phyloP scores from a whole-genome alignment of 108 stramenopile genomes.

The Pseudonitzschia delicatissima region DNA sequence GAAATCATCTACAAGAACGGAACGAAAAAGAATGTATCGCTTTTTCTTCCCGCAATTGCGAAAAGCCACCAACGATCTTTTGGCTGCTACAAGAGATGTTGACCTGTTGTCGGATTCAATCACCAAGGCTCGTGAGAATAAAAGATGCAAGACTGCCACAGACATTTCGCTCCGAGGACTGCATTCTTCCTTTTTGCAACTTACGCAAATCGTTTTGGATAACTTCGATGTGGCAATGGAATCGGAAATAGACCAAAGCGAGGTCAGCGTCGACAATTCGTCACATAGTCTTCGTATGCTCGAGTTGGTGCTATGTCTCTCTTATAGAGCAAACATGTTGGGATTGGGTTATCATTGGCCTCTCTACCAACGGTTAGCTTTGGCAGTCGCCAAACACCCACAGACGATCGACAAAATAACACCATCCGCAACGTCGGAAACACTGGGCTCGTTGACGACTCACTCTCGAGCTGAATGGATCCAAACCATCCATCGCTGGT shows the following conservation, averaged over 20 bases:
- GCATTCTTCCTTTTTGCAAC: conserved; percentile 3
- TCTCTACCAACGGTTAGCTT: conserved; percentile 12
- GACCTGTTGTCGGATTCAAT: neutral
- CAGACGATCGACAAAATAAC: neutral
- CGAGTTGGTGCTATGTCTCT: neutral
- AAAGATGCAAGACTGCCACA: neutral
- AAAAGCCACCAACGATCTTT: neutral
- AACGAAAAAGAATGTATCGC: conserved; percentile 3
- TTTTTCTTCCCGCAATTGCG: neutral
- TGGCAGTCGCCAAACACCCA: conserved; percentile 8
- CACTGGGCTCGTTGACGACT: neutral
- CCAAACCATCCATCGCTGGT: conserved; percentile 10
- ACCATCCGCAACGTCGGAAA: neutral
- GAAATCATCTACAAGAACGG: neutral
- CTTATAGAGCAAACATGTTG: conserved; percentile 1
- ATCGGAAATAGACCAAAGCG: neutral
- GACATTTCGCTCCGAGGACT: conserved; percentile 2
- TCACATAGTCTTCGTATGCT: neutral
- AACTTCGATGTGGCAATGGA: neutral
- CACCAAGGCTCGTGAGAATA: neutral
- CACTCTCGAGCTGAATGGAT: conserved; percentile 10
- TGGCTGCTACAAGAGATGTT: neutral
- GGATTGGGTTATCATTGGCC: neutral
- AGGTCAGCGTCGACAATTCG: neutral
- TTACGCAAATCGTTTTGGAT: conserved; percentile 2